Evolutionary conservation across 352 stramenopile genomes (phyloP).

Genomic region (Phytophthora chlamydospora): DNA sequence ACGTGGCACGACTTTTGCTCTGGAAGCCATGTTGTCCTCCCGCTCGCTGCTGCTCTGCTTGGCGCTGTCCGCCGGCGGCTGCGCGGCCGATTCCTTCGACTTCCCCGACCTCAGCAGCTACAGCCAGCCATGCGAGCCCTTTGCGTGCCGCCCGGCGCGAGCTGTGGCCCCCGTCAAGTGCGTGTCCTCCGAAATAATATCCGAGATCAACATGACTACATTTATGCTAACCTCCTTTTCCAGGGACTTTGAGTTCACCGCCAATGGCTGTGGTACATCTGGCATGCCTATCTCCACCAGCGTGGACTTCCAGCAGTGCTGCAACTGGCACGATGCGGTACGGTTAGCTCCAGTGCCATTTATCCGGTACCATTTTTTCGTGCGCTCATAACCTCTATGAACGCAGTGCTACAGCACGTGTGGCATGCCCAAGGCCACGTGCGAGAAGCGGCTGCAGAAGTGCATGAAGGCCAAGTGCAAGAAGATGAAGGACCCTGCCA

Average conservation of each 20-base stretch:
- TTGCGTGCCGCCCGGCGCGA: conserved; percentile 39
- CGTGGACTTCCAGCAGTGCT: conserved; percentile 71
- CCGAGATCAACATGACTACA: conserved; percentile 13
- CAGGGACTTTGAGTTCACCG: conserved; percentile 76
- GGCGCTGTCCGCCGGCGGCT: conserved; percentile 16
- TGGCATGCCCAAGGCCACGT: conserved; percentile 74
- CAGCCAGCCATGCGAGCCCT: conserved; percentile 46
- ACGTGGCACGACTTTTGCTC: conserved; percentile 24
- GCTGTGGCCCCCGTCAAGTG: conserved; percentile 28
- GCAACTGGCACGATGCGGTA: conserved; percentile 84
- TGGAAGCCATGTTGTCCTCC: conserved; percentile 11
- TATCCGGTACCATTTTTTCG: background rate
- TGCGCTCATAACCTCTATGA: background rate
- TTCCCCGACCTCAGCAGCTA: conserved; percentile 43
- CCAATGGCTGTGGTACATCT: conserved; percentile 78
- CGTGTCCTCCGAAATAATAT: background rate
- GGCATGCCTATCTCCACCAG: conserved; percentile 53
- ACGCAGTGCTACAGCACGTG: conserved; percentile 81
- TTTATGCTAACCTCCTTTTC: conserved; percentile 5
- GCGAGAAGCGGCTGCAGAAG: conserved; percentile 73
- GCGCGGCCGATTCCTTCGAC: conserved; percentile 16
- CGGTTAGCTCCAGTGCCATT: conserved; percentile 3
- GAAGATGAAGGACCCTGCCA: conserved; percentile 14
- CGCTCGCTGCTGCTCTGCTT: conserved; percentile 26
- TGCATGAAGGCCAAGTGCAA: conserved; percentile 74